Conservation (phyloP, 2,329 filamentous ascomycete species). For the Fusarium subglutinans region DNA sequence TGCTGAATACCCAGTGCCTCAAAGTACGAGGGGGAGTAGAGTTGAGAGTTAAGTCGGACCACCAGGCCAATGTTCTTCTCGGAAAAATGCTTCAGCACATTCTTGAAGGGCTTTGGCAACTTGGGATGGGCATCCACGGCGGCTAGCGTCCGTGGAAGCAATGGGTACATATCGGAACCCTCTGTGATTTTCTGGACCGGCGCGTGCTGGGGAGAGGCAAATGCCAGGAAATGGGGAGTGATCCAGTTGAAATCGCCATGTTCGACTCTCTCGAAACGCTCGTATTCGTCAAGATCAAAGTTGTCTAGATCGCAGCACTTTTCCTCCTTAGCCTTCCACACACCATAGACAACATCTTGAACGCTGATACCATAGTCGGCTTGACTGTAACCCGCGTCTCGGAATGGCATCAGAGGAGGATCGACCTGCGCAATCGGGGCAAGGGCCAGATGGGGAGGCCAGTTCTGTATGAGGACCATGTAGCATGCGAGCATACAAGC, state of each 20-base stretch:
- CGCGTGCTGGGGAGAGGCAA: conserved; percentile 90
- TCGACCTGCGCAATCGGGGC: conserved; percentile 97
- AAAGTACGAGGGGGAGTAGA: conserved; percentile 98
- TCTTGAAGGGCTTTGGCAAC: conserved; percentile 91
- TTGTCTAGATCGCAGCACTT: conserved; percentile 89
- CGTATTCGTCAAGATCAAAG: conserved; percentile 97
- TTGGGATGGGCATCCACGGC: conserved; percentile 75
- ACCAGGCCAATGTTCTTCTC: conserved; percentile 91
- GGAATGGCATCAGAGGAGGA: conserved; percentile 97
- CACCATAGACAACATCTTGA: conserved; percentile 96
- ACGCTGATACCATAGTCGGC: conserved; percentile 96
- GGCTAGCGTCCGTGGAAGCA: conserved; percentile 78
- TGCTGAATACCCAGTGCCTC: conserved; percentile 94
- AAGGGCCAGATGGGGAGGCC: conserved; percentile 94
- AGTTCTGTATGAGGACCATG: conserved; percentile 98
- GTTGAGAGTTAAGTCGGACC: conserved; percentile 91
- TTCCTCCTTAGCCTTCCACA: conserved; percentile 99
- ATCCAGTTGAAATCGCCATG: conserved; percentile 99
- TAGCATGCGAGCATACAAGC: conserved; percentile 96
- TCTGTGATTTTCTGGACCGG: conserved; percentile 77
- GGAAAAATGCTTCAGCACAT: conserved; percentile 89
- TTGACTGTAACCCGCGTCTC: conserved; percentile 97
- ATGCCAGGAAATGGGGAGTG: conserved; percentile 92
- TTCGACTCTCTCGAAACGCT: conserved; percentile 93
- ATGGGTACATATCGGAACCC: conserved; percentile 76